Base-by-base conservation (phyloP, 116 monocot species). In the Iris pallida region DNA sequence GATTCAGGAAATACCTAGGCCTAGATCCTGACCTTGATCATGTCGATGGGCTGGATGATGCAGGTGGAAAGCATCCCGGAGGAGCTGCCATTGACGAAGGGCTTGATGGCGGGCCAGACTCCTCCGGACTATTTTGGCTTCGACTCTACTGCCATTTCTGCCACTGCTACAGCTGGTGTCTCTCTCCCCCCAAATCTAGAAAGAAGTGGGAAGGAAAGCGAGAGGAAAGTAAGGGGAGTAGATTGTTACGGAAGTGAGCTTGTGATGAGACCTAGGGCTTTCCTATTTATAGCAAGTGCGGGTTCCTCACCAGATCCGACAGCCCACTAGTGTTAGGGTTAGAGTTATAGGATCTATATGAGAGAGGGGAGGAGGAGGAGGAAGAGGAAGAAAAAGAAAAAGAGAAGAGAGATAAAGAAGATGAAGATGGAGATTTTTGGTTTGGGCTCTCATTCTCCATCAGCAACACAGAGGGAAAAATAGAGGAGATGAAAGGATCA, bases 41-140 rank as follows among this genome's bases (percentile, higher is more conserved):
- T 83, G 41, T 83, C 83, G 73, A 83, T 76, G 45, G 83, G 83
- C 43, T 83, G 83, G 71, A 83, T 83, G 76, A 83, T 79, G 73
- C 83, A 83, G 42, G 83, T 83, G 54, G 83, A 79, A 64, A 83
- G 83, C 83, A 83, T 83, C 11, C 83, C 83, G 17, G 83, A 79
- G 55, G 72, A 76, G 7, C 83, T 79, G 72, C 83, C 83, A 69
- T 83, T 83, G 52, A 47, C 83, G 76, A 83, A 83, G 66, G 83
- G 83, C 76, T 83, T 83, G 63, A 83, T 59, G 48, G 83, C 76
- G 58, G 12, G 15, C 83, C 83, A 83, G 9, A 83, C 79, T 0
- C 80, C 61, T 0, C 59, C 61, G 55, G 64, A 16, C 20, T 57
- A 71, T 72, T 83, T 79, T 5, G 64, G 65, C 72, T 79, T 83